Percentiles rank a stretch among this genome's conserved stretches.
These are phyloP conservation scores for Glonium stellatum DNA, from an alignment of 495 filamentous ascomycete species.

Conservation along the genomic window DNA sequence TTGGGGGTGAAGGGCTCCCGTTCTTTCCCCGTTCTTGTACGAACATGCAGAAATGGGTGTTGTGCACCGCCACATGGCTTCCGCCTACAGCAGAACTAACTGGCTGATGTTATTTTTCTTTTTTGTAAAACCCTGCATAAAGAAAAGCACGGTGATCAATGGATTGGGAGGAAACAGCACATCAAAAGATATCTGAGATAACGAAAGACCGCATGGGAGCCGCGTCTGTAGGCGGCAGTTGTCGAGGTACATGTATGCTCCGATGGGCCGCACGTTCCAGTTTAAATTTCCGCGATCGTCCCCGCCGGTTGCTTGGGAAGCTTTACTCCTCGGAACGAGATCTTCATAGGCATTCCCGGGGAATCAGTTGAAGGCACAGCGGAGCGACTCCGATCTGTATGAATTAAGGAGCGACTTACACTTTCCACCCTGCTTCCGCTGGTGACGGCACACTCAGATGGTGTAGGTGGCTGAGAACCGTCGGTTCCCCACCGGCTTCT, in stretches of 20 bases:
- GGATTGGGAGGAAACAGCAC: background rate
- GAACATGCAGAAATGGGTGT: background rate
- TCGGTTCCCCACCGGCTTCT: slow-evolving; percentile 19
- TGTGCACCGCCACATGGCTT: background rate
- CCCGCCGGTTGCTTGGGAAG: too few relatives aligned
- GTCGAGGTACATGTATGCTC: background rate
- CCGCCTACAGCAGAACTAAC: background rate
- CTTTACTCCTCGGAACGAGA: too few relatives aligned
- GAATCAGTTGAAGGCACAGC: too few relatives aligned
- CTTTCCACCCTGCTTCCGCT: too few relatives aligned
- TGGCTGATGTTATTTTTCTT: too few relatives aligned
- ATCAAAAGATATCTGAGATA: background rate
- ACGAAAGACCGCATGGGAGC: background rate
- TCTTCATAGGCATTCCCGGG: too few relatives aligned
- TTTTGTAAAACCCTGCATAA: background rate
- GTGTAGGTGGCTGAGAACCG: background rate
- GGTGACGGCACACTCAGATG: too few relatives aligned
- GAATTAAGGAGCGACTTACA: too few relatives aligned
- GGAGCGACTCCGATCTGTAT: too few relatives aligned
- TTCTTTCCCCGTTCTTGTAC: background rate
- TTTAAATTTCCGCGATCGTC: too few relatives aligned
- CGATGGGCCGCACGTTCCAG: background rate
- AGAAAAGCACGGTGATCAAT: background rate
- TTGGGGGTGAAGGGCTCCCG: background rate
- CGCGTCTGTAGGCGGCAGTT: background rate